Evolutionary conservation across 2,329 filamentous ascomycete species (phyloP).

Genomic region (Malbranchea cinnamomea): DNA sequence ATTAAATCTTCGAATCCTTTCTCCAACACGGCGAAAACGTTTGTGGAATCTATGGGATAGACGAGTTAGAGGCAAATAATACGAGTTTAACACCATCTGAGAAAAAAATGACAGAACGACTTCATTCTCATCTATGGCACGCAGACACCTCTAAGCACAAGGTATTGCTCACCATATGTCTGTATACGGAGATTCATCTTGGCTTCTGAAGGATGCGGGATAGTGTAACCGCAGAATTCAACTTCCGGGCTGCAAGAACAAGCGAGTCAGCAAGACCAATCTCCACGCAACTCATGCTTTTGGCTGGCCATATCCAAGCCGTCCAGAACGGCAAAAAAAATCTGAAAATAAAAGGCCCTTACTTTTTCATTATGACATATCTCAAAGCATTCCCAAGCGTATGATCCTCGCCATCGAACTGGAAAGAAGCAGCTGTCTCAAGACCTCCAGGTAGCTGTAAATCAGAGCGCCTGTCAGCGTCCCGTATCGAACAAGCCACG

Average conservation of each 20-base stretch:
- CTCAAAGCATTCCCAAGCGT: conserved; percentile 87
- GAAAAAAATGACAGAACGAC: not conserved
- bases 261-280: too few relatives aligned
- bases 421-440: conserved; percentile 82
- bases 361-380: conserved; percentile 99
- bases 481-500: not conserved
- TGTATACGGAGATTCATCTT: conserved; percentile 98
- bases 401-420: conserved; percentile 87
- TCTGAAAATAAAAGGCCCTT: conserved; percentile 17
- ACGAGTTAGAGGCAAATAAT: conserved; percentile 45
- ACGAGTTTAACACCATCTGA: conserved; percentile 34
- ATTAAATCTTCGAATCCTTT: conserved; percentile 83
- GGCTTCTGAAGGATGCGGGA: conserved; percentile 86
- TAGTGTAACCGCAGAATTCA: conserved; percentile 96
- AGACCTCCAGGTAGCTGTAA: conserved; percentile 64
- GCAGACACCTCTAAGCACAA: too few relatives aligned
- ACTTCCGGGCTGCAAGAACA: conserved; percentile 62
- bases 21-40: conserved; percentile 69
- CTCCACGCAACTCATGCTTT: not conserved
- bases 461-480: too few relatives aligned
- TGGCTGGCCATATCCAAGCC: not conserved
- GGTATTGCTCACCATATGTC: conserved; percentile 63
- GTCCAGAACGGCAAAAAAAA: not conserved
- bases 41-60: conserved; percentile 50
- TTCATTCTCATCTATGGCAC: not conserved